phyloP scores from a whole-genome alignment of 1,139 yeast species.

The Trichomonascaceae sp. region DNA sequence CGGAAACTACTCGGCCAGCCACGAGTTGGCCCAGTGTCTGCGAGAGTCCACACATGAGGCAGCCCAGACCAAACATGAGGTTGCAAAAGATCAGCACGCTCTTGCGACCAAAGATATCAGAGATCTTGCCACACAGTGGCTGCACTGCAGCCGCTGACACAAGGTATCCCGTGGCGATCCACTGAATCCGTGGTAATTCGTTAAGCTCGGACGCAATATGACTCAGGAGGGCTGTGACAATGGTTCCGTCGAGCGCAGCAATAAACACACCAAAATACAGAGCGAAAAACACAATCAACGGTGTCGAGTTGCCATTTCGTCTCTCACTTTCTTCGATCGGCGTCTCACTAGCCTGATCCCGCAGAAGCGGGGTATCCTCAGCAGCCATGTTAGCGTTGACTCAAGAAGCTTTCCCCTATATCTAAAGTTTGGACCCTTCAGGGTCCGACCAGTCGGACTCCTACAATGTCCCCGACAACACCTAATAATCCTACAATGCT shows the following conservation, averaged over 20 bases:
- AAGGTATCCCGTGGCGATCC: constrained; percentile 51
- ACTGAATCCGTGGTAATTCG: constrained; percentile 38
- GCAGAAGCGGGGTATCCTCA: constrained; percentile 1
- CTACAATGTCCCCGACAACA: too few species aligned
- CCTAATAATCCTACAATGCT: too few species aligned
- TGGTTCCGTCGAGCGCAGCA: constrained; percentile 51
- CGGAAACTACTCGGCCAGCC: constrained; percentile 46
- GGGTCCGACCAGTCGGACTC: too few species aligned
- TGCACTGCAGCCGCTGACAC: constrained; percentile 52
- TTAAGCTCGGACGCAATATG: constrained; percentile 50
- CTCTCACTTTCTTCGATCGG: background rate
- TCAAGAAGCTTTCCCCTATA: too few species aligned
- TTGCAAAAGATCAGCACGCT: constrained; percentile 37
- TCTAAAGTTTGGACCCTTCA: too few species aligned
- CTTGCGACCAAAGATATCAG: constrained; percentile 78
- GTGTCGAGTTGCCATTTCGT: background rate
- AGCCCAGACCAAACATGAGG: constrained; percentile 39
- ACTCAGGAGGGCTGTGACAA: constrained; percentile 51
- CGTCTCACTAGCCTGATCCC: constrained; percentile 10
- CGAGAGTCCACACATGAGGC: constrained; percentile 40
- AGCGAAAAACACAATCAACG: constrained; percentile 11
- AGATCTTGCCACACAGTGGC: constrained; percentile 74
- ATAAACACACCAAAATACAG: constrained; percentile 41
- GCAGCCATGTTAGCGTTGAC: background rate
- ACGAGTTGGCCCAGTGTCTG: constrained; percentile 34